Conservation (phyloP, 176 grass and related monocot genomes). For the Ampelocalamus luodianensis region DNA sequence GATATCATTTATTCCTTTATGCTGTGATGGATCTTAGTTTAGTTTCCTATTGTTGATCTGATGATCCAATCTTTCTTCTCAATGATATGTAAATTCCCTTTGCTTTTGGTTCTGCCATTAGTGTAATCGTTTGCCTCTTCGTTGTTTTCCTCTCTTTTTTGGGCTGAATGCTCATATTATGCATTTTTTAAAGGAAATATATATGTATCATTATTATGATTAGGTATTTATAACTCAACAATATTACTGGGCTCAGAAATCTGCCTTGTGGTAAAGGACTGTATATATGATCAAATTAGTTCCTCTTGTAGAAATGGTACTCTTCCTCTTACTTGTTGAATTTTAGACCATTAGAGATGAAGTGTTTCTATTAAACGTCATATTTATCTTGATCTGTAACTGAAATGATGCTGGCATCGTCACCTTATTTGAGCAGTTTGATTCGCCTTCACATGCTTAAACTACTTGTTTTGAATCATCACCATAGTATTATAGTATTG, state of each 20-base stretch:
- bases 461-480: background rate
- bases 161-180: too few relatives aligned
- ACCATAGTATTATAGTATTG: background rate
- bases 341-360: background rate
- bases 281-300: background rate
- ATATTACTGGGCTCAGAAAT: background rate
- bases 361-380: background rate
- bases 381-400: slow-evolving; percentile 2
- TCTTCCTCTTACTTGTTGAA: background rate
- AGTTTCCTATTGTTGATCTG: background rate
- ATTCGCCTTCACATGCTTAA: background rate
- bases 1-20: background rate
- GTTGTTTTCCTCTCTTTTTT: too few relatives aligned
- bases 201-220: too few relatives aligned
- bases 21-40: background rate
- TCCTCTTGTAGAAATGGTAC: background rate
- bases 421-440: background rate
- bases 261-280: background rate
- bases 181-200: too few relatives aligned
- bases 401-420: background rate
- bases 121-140: background rate
- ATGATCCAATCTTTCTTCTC: background rate
- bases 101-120: background rate
- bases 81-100: background rate
- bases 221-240: background rate